These are phyloP conservation scores for Artomyces pyxidatus DNA, from an alignment of 768 basidiomycete genomes.

Conservation along the genomic window DNA sequence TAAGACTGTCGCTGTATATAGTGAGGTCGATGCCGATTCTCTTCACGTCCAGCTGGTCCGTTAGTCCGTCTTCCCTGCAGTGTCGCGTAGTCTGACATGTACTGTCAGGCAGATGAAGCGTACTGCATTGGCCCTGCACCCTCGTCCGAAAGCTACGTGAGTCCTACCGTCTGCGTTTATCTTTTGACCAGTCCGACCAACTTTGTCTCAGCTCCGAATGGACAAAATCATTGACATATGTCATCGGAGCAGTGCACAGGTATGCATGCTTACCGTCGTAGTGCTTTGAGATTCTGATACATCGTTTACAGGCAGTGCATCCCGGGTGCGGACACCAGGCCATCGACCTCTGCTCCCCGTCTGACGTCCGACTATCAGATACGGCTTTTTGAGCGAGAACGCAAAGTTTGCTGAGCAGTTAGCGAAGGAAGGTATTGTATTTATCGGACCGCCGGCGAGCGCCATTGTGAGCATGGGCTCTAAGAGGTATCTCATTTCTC, in stretches of 20 bases:
- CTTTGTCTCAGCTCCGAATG: slow-evolving; percentile 58
- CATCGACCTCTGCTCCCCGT: not conserved
- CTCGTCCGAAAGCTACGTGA: slow-evolving; percentile 81
- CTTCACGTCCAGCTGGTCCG: slow-evolving; percentile 76
- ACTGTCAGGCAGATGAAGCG: slow-evolving; percentile 41
- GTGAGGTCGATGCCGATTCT: slow-evolving; percentile 74
- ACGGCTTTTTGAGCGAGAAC: slow-evolving; percentile 91
- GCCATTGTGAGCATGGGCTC: slow-evolving; percentile 95
- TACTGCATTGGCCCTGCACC: slow-evolving; percentile 84
- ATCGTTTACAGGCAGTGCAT: slow-evolving; percentile 64
- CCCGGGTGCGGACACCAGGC: slow-evolving; percentile 52
- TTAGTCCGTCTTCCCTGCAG: not conserved
- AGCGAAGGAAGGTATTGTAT: slow-evolving; percentile 72
- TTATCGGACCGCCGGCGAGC: slow-evolving; percentile 83
- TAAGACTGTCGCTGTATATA: slow-evolving; percentile 88
- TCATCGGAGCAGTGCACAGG: slow-evolving; percentile 76
- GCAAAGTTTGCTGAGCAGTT: slow-evolving; percentile 70
- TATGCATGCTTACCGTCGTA: slow-evolving; percentile 23
- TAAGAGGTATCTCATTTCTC: slow-evolving; percentile 59
- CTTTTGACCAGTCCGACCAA: not conserved
- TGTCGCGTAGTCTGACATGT: slow-evolving; percentile 1
- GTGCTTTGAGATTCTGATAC: not conserved
- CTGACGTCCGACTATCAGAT: slow-evolving; percentile 32
- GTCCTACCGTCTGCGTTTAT: slow-evolving; percentile 22
- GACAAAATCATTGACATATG: slow-evolving; percentile 87